Evolutionary conservation across 169 alveolate species (phyloP).

Genomic region (Cryptosporidium sp.): DNA sequence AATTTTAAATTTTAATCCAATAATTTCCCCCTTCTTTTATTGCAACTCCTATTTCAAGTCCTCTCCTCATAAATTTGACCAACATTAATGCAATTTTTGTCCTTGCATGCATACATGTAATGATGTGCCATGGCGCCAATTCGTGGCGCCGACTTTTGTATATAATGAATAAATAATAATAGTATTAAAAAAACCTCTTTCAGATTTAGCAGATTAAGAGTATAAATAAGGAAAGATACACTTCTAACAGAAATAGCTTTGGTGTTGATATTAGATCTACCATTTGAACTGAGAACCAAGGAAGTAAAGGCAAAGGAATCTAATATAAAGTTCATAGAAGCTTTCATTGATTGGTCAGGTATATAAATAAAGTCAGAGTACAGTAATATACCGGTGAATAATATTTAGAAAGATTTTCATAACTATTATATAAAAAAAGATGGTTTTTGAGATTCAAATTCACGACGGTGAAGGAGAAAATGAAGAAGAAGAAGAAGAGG

Average conservation of each 20-base stretch:
- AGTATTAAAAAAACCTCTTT: background rate
- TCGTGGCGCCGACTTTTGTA: background rate
- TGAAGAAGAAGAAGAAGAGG: conserved; percentile 7
- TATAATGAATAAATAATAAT: background rate
- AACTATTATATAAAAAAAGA: background rate
- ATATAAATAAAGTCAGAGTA: too few relatives aligned
- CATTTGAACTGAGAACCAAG: background rate
- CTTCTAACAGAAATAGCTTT: background rate
- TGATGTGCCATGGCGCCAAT: background rate
- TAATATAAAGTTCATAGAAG: too few relatives aligned
- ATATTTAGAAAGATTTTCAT: too few relatives aligned
- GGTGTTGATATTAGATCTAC: background rate
- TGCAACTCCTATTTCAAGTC: background rate
- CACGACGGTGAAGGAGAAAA: conserved; percentile 31
- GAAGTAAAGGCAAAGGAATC: background rate
- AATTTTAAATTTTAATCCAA: background rate
- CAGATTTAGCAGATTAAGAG: background rate
- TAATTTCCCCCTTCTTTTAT: background rate
- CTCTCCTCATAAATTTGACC: background rate
- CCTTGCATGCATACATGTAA: conserved; percentile 3
- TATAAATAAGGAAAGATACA: background rate
- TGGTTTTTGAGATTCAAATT: conserved; percentile 19
- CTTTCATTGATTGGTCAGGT: background rate
- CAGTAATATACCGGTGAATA: background rate
- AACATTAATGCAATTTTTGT: background rate